phyloP scores from a whole-genome alignment of 2,329 filamentous ascomycete genomes.

The Trichoderma harzianum region DNA sequence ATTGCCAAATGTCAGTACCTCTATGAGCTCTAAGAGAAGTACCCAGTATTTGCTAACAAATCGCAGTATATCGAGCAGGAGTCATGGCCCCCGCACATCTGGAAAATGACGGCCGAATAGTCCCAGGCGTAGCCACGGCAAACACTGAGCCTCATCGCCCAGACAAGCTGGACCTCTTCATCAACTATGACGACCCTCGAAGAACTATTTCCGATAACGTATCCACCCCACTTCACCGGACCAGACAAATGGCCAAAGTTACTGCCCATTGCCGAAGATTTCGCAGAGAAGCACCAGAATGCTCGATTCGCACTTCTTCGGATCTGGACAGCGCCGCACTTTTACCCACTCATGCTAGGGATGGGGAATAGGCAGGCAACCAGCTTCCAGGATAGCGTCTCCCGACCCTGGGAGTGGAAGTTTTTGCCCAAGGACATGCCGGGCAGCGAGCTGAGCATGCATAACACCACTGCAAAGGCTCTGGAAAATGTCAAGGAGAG shows the following conservation, averaged over 20 bases:
- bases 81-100: slow-evolving; percentile 24
- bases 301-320: slow-evolving; percentile 29
- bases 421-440: slow-evolving; percentile 31
- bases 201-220: slow-evolving; percentile 16
- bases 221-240: slow-evolving; percentile 18
- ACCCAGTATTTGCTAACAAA: slow-evolving; percentile 18
- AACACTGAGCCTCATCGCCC: slow-evolving; percentile 28
- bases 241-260: slow-evolving; percentile 26
- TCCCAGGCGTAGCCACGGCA: slow-evolving; percentile 24
- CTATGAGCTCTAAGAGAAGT: too few species aligned
- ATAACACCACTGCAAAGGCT: slow-evolving; percentile 16
- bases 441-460: slow-evolving; percentile 26
- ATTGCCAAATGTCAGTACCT: slow-evolving; percentile 23
- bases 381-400: slow-evolving; percentile 28
- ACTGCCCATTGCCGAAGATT: slow-evolving; percentile 21
- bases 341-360: slow-evolving; percentile 30
- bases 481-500: slow-evolving; percentile 21
- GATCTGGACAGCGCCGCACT: slow-evolving; percentile 30
- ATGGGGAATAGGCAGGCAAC: slow-evolving; percentile 19
- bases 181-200: slow-evolving; percentile 27
- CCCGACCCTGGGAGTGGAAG: slow-evolving; percentile 28
- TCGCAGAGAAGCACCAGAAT: slow-evolving; percentile 3
- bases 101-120: slow-evolving; percentile 22
- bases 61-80: slow-evolving; percentile 27
- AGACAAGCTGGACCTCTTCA: slow-evolving; percentile 27